Percentiles rank a stretch among this genome's conserved stretches.
Evolutionary conservation across 805 yeast genomes (phyloP).

Genomic region (Wickerhamomyces bovis): DNA sequence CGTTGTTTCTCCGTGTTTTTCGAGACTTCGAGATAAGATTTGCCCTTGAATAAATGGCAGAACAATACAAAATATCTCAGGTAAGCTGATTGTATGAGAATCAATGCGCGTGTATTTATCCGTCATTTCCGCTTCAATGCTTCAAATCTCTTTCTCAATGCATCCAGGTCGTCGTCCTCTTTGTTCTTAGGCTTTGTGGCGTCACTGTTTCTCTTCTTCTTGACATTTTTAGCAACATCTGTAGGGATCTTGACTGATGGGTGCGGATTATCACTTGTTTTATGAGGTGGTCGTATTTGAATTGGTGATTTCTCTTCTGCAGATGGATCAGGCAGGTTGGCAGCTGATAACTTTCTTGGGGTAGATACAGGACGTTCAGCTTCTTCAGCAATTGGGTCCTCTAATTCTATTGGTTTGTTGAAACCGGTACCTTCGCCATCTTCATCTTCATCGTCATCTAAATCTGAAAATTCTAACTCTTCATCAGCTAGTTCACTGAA

Average conservation of each 20-base stretch:
- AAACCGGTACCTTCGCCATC: slow-evolving; percentile 29
- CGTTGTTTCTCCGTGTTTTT: background rate
- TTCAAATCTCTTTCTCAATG: slow-evolving; percentile 66
- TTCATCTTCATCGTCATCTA: slow-evolving; percentile 20
- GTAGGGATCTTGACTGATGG: slow-evolving; percentile 35
- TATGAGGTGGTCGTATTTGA: slow-evolving; percentile 35
- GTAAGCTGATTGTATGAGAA: too few relatives aligned
- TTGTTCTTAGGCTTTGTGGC: slow-evolving; percentile 16
- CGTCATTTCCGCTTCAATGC: slow-evolving; percentile 47
- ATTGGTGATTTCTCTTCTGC: slow-evolving; percentile 31
- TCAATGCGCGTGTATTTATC: background rate
- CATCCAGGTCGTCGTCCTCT: slow-evolving; percentile 50
- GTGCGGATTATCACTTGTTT: slow-evolving; percentile 34
- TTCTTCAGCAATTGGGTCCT: slow-evolving; percentile 27
- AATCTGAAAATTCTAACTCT: slow-evolving; percentile 7
- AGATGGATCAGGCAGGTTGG: slow-evolving; percentile 14
- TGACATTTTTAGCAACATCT: slow-evolving; percentile 33
- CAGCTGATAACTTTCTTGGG: slow-evolving; percentile 19
- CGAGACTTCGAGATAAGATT: background rate
- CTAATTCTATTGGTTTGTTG: slow-evolving; percentile 31
- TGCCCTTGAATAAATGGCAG: background rate
- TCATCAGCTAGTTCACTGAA: slow-evolving; percentile 47
- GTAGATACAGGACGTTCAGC: slow-evolving; percentile 15
- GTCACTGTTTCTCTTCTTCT: slow-evolving; percentile 22
- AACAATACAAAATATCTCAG: too few relatives aligned